These are phyloP conservation scores for Schizonepeta tenuifolia DNA, from an alignment of 257 asterid genomes.

Conservation along the genomic window DNA sequence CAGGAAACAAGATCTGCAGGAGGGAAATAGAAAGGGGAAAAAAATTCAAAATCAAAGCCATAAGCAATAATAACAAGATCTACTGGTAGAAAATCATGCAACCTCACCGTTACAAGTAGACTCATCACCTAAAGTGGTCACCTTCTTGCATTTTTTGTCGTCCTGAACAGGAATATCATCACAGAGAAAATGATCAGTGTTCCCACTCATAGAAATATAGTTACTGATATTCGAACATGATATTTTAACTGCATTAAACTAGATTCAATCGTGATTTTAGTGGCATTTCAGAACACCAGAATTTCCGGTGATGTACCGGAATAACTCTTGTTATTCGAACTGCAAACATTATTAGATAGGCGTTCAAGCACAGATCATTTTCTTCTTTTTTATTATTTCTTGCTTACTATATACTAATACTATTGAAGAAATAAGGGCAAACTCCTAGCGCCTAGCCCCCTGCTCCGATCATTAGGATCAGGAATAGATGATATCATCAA, in stretches of 20 bases:
- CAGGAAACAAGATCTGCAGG: slow-evolving; percentile 14
- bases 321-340: not conserved
- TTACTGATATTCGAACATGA: not conserved
- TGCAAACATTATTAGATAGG: slow-evolving; percentile 2
- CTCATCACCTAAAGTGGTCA: slow-evolving; percentile 17
- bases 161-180: slow-evolving; percentile 40
- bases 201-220: slow-evolving; percentile 13
- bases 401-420: not conserved
- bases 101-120: slow-evolving; percentile 38
- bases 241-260: slow-evolving; percentile 1
- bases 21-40: not conserved
- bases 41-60: not conserved
- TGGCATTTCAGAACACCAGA: slow-evolving; percentile 3
- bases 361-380: slow-evolving; percentile 7
- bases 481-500: slow-evolving; percentile 1
- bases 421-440: not conserved
- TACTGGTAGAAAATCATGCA: slow-evolving; percentile 14
- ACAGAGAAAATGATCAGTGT: slow-evolving; percentile 19
- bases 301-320: slow-evolving; percentile 4
- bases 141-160: slow-evolving; percentile 32
- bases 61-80: not conserved
- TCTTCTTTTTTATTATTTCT: not conserved
- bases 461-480: not conserved
- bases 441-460: not conserved
- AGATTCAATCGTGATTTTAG: slow-evolving; percentile 1